Evolutionary conservation across 2,329 filamentous ascomycete species (phyloP), one percentile per base, ranked within the genome.

Genomic region (Amesomyces nigricolor): DNA sequence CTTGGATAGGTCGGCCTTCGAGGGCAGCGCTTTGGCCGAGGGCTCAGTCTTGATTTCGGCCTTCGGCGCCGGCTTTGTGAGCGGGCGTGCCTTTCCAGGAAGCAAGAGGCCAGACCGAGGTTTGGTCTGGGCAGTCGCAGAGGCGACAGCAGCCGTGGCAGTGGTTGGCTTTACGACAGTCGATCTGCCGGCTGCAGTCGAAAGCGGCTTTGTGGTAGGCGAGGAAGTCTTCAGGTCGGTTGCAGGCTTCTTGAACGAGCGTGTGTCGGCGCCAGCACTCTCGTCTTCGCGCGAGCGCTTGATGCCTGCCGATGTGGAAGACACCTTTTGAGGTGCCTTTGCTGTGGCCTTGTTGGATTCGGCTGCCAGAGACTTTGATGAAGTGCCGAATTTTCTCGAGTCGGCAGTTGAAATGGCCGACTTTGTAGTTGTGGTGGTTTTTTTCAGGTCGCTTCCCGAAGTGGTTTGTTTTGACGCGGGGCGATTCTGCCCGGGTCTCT

Each of bases 41-140:
- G 54, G 10, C 13, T 70, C 66, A 2, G 68, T 51, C 57, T 76
- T 80, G 1, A 47, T 51, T 10, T 53, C 47, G 13, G 70, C 49
- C 55, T 76, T 80, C 2, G 68, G 50, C 1, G 65, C 60, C 0
- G 74, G 66, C 60, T 80, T 82, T 4, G 70, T 60, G 11, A 71
- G 62, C 0, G 73, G 68, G 29, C 79, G 73, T 1, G 72, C 64
- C 62, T 80, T 81, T 17, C 75, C 78, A 14, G 79, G 75, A 6
- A 82, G 65, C 17, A 69, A 53, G 6, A 68, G 58, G 0, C 57
- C 62, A 5, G 61, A 66, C 56, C 54, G 70, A 60, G 57, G 63
- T 66, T 62, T 67, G 39, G 60, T 64, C 58, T 63, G 70, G 56
- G 42, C 62, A 17, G 54, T 26, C 3, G 48, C 35, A n/a, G 55